phyloP scores from a whole-genome alignment of 2,329 filamentous ascomycete genomes.

The Didymosphaeria variabile region DNA sequence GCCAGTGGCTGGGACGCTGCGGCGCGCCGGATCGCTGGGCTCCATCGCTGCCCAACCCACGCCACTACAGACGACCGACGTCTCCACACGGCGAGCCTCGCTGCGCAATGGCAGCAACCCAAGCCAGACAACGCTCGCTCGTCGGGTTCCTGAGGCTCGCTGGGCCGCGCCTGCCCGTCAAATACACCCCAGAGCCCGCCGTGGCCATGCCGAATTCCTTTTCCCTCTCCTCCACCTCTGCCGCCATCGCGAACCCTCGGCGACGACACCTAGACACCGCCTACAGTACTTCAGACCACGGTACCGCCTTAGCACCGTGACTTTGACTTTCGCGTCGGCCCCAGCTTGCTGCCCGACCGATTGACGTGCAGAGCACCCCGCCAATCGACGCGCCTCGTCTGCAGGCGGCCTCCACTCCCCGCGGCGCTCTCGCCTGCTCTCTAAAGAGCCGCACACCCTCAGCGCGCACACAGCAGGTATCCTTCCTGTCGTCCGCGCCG shows the following conservation, averaged over 20 bases:
- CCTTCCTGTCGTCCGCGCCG: slow-evolving; percentile 34
- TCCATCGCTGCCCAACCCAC: slow-evolving; percentile 16
- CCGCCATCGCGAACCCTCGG: slow-evolving; percentile 7
- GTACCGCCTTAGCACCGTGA: too few species aligned
- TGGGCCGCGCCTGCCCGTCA: slow-evolving; percentile 19
- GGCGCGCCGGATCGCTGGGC: not conserved
- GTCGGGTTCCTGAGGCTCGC: slow-evolving; percentile 35
- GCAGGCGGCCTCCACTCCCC: slow-evolving; percentile 19
- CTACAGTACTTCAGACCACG: not conserved
- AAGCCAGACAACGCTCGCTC: not conserved
- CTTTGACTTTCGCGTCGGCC: slow-evolving; percentile 27
- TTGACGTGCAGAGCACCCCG: slow-evolving; percentile 43
- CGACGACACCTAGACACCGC: not conserved
- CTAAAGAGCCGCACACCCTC: slow-evolving; percentile 40
- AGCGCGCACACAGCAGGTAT: slow-evolving; percentile 26
- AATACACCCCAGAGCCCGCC: not conserved
- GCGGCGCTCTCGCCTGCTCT: slow-evolving; percentile 33
- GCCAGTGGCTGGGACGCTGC: not conserved
- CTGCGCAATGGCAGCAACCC: slow-evolving; percentile 3
- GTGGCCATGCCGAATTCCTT: too few species aligned
- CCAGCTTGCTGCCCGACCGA: slow-evolving; percentile 42
- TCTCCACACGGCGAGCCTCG: slow-evolving; percentile 10
- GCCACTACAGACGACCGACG: slow-evolving; percentile 26
- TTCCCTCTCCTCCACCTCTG: not conserved
- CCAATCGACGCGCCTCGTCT: slow-evolving; percentile 37